Base-by-base conservation (phyloP, 2,329 filamentous ascomycete genomes). In the Aspergillus aculeatinus region DNA sequence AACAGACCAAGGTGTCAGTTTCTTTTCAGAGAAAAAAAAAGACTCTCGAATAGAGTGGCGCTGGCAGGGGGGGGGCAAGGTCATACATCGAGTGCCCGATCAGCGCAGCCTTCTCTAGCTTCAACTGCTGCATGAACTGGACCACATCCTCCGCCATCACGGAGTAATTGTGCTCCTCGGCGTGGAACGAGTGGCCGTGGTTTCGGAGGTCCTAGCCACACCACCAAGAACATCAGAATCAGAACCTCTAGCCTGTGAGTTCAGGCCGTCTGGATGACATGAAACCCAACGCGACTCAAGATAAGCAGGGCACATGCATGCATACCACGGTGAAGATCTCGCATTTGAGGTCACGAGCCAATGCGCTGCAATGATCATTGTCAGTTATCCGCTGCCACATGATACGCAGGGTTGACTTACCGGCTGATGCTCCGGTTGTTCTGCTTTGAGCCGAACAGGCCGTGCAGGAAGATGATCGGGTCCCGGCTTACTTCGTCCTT, bases 381-480 rank as follows among this genome's bases (percentile, higher is more conserved):
- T 55, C 19, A 49, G n/a, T 19, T 3, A 7, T 14, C 33, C n/a
- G 53, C 44, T 31, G 31, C n/a, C 27, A 29, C n/a, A 29, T 19
- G 2, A 31, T 21, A 4, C 12, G 6, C 21, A 21, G 12, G 11
- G 21, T 6, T 2, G 12, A n/a, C 89, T 75, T 81, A 96, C 94
- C 92, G 96, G 89, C 92, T 96, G 64, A 98, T 95, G 70, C 85
- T 91, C 75, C 93, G 83, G 74, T 97, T 96, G 74, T 98, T 98
- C 80, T 91, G 92, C 80, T 96, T 96, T 42, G 91, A 96, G 21
- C 94, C 94, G 71, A 98, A 97, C 11, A 98, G 82, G 1, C 95
- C 94, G 74, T 98, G 94, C 71, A 98, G 86, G 66, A 98, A 90
- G 63, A 98, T 78, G 64, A 98, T 91, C 2, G 93, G 90, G 55